These are phyloP conservation scores for Solanum lycopersicoides DNA, from an alignment of 257 asterid genomes.

Conservation along the genomic window DNA sequence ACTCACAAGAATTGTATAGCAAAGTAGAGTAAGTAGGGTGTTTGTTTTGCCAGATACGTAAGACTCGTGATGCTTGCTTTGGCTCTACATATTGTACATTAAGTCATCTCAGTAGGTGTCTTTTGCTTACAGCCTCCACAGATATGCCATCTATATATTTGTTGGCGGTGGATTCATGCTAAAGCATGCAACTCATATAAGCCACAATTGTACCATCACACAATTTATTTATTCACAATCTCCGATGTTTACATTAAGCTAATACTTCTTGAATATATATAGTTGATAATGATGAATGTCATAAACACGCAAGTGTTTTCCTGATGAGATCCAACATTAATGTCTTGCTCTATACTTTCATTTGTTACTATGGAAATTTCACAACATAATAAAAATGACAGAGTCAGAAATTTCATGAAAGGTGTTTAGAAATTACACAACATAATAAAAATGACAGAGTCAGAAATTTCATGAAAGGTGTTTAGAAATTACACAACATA, in stretches of 20 bases:
- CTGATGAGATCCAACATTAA: background rate
- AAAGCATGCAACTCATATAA: background rate
- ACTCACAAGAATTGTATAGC: background rate
- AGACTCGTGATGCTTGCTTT: background rate
- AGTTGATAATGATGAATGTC: background rate
- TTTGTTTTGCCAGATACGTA: background rate
- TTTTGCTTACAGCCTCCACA: background rate
- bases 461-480: no score
- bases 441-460: fast-evolving
- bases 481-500: no score
- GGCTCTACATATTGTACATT: background rate
- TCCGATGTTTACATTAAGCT: background rate
- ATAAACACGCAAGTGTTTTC: background rate
- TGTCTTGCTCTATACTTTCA: background rate
- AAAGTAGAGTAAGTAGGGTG: background rate
- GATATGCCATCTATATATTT: background rate
- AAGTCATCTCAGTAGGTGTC: background rate
- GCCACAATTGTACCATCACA: background rate
- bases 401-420: no score
- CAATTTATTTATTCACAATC: background rate
- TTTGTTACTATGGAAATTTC: background rate
- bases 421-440: background rate
- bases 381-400: fast-evolving
- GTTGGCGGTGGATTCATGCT: background rate
- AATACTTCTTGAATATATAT: background rate